These are phyloP conservation scores for Globisporangium heterothallicum DNA, from an alignment of 352 stramenopile genomes.

Conservation along the genomic window DNA sequence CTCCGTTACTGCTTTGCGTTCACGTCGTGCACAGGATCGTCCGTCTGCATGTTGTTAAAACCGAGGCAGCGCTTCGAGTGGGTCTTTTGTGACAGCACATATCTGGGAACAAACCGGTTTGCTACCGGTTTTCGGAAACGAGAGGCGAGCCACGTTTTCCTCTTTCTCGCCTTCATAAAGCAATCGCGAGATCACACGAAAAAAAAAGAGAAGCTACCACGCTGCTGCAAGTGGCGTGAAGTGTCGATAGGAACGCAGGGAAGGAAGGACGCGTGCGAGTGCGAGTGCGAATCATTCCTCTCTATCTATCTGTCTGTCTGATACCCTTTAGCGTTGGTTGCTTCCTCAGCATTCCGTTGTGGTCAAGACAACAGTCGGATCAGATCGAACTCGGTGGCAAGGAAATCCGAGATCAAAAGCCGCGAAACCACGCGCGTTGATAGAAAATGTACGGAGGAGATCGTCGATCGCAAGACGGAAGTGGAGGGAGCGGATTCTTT, in stretches of 20 bases:
- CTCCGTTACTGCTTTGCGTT: too few relatives aligned
- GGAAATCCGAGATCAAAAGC: too few relatives aligned
- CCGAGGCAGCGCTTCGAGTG: too few relatives aligned
- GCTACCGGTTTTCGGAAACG: neutral
- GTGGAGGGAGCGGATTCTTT: constrained; percentile 4
- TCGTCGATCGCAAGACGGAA: constrained; percentile 10
- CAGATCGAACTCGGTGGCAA: too few relatives aligned
- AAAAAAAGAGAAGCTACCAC: neutral
- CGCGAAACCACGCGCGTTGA: constrained; percentile 7
- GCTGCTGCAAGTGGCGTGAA: neutral
- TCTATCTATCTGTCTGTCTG: neutral
- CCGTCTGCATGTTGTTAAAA: neutral
- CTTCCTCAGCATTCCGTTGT: too few relatives aligned
- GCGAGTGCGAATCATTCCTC: neutral
- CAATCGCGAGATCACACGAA: too few relatives aligned
- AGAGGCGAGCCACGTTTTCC: neutral
- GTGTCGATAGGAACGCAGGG: neutral
- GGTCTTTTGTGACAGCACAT: neutral
- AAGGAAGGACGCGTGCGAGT: neutral
- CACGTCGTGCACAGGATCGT: neutral
- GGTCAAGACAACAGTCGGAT: too few relatives aligned
- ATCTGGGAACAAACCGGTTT: neutral
- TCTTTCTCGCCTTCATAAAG: neutral
- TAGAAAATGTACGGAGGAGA: constrained; percentile 13
- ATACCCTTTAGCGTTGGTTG: neutral